Evolutionary conservation across 192 early-diverging fungal genomes (phyloP).

Genomic region (Glomus cerebriforme): DNA sequence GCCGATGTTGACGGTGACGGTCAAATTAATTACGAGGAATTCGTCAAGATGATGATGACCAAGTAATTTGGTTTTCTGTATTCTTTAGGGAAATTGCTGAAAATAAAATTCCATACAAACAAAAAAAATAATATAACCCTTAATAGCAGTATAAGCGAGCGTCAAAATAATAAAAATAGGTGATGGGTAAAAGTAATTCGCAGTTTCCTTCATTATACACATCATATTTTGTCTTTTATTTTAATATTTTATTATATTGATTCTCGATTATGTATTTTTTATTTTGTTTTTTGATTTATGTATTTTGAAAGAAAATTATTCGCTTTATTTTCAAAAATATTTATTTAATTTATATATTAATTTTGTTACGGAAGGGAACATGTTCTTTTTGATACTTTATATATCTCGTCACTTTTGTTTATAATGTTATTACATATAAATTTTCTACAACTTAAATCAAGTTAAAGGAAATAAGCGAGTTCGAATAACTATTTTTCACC

Average conservation of each 20-base stretch:
- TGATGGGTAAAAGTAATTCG: neutral
- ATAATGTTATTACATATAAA: neutral
- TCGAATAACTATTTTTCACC: neutral
- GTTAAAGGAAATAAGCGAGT: neutral
- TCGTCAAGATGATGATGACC: constrained; percentile 64
- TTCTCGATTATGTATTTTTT: neutral
- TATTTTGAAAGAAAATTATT: neutral
- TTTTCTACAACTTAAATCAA: neutral
- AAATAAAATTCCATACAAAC: no score
- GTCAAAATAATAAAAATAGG: neutral
- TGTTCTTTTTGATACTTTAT: neutral
- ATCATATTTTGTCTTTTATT: no score
- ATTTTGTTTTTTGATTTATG: neutral
- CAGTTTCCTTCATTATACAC: no score
- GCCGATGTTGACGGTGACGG: constrained; percentile 73
- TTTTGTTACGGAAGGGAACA: neutral
- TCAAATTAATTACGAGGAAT: constrained; percentile 76
- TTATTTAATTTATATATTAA: no score
- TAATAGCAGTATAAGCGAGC: neutral
- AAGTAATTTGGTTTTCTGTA: constrained; percentile 27
- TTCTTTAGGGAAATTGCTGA: no score
- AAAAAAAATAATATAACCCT: neutral
- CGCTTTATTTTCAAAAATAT: no score
- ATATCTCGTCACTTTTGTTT: neutral
- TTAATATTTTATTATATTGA: no score